A percentile compares a stretch with the other conserved stretches of the same genome.
phyloP scores from a whole-genome alignment of 176 grass and related monocot species.

The Tillandsia fasciculata region DNA sequence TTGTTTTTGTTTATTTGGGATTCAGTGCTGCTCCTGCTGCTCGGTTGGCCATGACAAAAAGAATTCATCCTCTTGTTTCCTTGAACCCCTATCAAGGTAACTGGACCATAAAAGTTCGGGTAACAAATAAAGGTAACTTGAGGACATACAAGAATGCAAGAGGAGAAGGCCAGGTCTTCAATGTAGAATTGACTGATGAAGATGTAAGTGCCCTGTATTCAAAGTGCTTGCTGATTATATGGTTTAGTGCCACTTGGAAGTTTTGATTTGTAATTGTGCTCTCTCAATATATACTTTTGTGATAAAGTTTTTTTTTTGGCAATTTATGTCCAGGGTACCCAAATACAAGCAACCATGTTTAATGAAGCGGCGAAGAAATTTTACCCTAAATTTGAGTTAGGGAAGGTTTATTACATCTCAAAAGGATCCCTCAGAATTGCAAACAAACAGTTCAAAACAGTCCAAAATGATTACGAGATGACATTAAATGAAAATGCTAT shows the following conservation, averaged over 20 bases:
- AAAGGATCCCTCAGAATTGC: constrained; percentile 82
- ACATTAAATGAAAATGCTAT: constrained; percentile 77
- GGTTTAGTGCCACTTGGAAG: too few relatives aligned
- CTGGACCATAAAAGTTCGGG: constrained; percentile 94
- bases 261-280: too few relatives aligned
- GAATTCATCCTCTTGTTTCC: constrained; percentile 75
- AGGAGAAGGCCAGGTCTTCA: constrained; percentile 91
- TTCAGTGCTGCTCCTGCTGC: constrained; percentile 81
- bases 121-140: constrained; percentile 86
- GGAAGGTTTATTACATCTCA: constrained; percentile 94
- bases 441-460: constrained; percentile 93
- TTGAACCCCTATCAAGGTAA: constrained; percentile 95
- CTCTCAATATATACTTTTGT: too few relatives aligned
- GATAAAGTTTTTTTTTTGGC: too few relatives aligned
- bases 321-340: constrained; percentile 55
- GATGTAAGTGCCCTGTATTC: constrained; percentile 51
- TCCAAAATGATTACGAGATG: constrained; percentile 96
- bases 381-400: constrained; percentile 66
- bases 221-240: neutral
- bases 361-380: constrained; percentile 88
- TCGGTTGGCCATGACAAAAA: constrained; percentile 70
- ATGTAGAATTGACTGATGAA: constrained; percentile 88
- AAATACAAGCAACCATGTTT: constrained; percentile 98
- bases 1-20: neutral
- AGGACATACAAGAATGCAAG: constrained; percentile 73